A percentile compares a stretch with the other conserved stretches of the same genome.
Conservation (phyloP, 1,284 basidiomycete genomes). For the Xerocomus minutiporus region DNA sequence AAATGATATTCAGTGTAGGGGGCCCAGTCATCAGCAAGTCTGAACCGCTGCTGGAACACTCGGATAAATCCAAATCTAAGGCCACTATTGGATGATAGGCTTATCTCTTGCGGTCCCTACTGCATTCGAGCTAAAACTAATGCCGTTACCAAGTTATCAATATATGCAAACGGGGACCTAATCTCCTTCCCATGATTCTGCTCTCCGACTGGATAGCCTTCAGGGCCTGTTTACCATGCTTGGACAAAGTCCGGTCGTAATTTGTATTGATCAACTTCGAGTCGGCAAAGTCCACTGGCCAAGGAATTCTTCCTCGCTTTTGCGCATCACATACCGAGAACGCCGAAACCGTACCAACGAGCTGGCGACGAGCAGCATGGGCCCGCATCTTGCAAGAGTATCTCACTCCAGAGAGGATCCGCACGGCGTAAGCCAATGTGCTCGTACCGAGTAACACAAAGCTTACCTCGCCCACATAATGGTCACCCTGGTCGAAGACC, state of each 20-base stretch:
- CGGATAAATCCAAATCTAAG: background rate
- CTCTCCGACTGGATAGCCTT: background rate
- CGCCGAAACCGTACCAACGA: background rate
- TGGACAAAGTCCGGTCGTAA: background rate
- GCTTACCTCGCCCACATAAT: background rate
- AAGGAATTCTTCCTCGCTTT: too few relatives aligned
- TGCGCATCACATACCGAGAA: background rate
- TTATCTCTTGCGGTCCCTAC: constrained; percentile 1
- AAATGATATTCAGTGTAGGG: background rate
- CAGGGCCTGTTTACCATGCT: background rate
- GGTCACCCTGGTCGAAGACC: background rate
- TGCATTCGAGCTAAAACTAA: background rate
- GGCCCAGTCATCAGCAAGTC: too few relatives aligned
- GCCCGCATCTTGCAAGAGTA: background rate
- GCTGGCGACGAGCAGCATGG: background rate
- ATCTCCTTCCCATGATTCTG: background rate
- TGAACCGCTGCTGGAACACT: background rate
- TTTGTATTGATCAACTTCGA: background rate
- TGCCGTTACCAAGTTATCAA: background rate
- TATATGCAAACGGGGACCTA: background rate
- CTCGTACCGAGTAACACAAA: background rate
- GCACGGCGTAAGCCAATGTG: background rate
- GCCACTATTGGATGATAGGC: background rate
- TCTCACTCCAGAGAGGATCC: background rate
- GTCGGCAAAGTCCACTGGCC: background rate